Base-by-base conservation (phyloP, 2,329 filamentous ascomycete genomes). In the Diaporthe vexans region DNA sequence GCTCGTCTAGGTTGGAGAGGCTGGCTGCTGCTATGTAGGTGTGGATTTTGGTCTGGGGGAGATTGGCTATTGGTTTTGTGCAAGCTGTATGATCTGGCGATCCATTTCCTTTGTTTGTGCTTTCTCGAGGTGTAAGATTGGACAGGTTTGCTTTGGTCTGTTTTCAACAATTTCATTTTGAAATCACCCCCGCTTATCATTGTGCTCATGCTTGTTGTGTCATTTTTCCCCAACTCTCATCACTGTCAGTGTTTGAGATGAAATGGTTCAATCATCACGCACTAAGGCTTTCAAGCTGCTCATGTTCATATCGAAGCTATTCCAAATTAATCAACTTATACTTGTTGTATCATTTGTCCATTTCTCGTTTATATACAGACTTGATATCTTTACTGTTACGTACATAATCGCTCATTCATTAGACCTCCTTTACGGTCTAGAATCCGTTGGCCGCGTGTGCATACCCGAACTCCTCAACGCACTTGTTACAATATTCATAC, bases 1-100 rank as follows among this genome's bases (percentile, higher is more conserved):
- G 57, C n/a, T 59, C 57, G 3, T 1, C 57, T 0, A 40, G 21
- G 57, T n/a, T 59, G 21, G 57, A 19, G 4, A 37, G 10, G 33
- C 19, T 59, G 57, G 57, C 57, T 59, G 57, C 57, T 59, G 57
- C 57, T 11, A 59, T 59, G 57, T 59, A 59, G 21, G 21, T 2
- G 11, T 37, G 10, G 35, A 5, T 37, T 15, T 3, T 19, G 10
- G 3, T 33, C 8, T 3, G 26, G 9, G 13, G 33, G 15, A 29
- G 24, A 56, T 56, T 6, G 2, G 3, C 13, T 43, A 15, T 43
- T 43, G 1, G 0, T 21, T 57, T 3, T 6, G 54, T 21, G 26
- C 17, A 6, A 33, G 11, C 11, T 58, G 29, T 58, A 58, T 15
- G 26, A 37, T 58, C 29, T 37, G 56, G 21, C 33, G 17, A 21